Percentiles rank a stretch among this genome's conserved stretches.
phyloP scores from a whole-genome alignment of 2,329 filamentous ascomycete genomes.

The Alternaria sp. region DNA sequence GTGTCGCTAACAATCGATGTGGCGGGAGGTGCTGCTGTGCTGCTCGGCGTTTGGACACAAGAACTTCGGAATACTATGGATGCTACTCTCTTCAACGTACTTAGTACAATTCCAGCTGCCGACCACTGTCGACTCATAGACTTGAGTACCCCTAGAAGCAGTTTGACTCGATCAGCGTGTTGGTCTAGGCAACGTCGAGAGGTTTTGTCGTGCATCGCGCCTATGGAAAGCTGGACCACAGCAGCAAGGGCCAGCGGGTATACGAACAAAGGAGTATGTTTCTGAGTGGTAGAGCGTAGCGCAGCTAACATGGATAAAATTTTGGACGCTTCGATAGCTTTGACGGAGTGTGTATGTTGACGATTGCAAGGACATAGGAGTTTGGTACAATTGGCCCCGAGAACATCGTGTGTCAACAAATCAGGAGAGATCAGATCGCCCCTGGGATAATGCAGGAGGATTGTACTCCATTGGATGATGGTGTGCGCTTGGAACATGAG shows the following conservation, averaged over 20 bases:
- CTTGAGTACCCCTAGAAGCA: slow-evolving; percentile 29
- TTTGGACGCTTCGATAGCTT: slow-evolving; percentile 78
- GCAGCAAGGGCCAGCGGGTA: slow-evolving; percentile 32
- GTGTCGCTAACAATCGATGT: slow-evolving; percentile 7
- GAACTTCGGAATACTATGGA: slow-evolving; percentile 19
- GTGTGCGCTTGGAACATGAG: slow-evolving; percentile 89
- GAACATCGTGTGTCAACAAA: slow-evolving; percentile 19
- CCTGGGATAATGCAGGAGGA: slow-evolving; percentile 31
- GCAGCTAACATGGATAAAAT: slow-evolving; percentile 76
- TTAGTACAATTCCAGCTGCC: slow-evolving; percentile 19
- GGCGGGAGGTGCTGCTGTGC: neutral
- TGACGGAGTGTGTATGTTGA: slow-evolving; percentile 67
- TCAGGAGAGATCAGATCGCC: slow-evolving; percentile 22
- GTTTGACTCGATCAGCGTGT: slow-evolving; percentile 27
- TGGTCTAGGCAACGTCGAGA: slow-evolving; percentile 24
- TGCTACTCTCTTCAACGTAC: slow-evolving; percentile 26
- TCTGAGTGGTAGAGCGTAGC: slow-evolving; percentile 67
- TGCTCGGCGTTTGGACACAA: neutral
- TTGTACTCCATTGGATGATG: slow-evolving; percentile 61
- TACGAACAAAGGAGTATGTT: slow-evolving; percentile 62
- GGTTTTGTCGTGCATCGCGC: slow-evolving; percentile 55
- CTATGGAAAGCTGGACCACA: slow-evolving; percentile 65
- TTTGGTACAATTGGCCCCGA: slow-evolving; percentile 22
- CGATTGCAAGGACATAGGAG: slow-evolving; percentile 28
- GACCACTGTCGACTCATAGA: slow-evolving; percentile 25